phyloP scores from a whole-genome alignment of 1,139 yeast species.

The Saccharomycopsis hybrid region DNA sequence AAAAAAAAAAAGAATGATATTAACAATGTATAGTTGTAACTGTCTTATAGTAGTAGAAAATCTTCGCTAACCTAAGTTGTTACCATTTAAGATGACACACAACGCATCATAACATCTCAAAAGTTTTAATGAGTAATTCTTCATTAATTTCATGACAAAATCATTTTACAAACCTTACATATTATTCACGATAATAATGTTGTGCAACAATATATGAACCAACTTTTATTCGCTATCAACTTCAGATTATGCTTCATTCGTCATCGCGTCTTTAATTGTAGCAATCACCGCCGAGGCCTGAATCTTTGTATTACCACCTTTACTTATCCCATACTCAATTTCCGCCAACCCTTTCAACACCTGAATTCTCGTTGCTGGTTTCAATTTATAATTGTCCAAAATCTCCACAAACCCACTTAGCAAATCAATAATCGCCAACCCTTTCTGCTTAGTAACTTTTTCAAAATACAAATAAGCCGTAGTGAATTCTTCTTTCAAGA shows the following conservation, averaged over 20 bases:
- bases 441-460: constrained; percentile 60
- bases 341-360: constrained; percentile 71
- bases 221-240: neutral
- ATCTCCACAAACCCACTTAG: constrained; percentile 69
- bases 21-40: neutral
- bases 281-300: constrained; percentile 91
- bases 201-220: too few relatives aligned
- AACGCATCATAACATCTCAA: too few relatives aligned
- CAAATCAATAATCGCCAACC: constrained; percentile 84
- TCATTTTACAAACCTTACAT: too few relatives aligned
- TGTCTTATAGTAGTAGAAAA: neutral
- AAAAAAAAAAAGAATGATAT: too few relatives aligned
- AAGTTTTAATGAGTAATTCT: too few relatives aligned
- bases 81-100: too few relatives aligned
- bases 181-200: too few relatives aligned
- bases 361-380: constrained; percentile 51
- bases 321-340: constrained; percentile 82
- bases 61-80: neutral
- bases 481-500: constrained; percentile 84
- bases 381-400: constrained; percentile 60
- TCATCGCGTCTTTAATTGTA: constrained; percentile 60
- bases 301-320: constrained; percentile 87
- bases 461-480: constrained; percentile 63
- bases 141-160: too few relatives aligned
- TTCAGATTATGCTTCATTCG: too few relatives aligned